A percentile compares a stretch with the other conserved stretches of the same genome.
These are phyloP conservation scores for Saprolegnia parasitica DNA, from an alignment of 352 stramenopile genomes.

Conservation along the genomic window DNA sequence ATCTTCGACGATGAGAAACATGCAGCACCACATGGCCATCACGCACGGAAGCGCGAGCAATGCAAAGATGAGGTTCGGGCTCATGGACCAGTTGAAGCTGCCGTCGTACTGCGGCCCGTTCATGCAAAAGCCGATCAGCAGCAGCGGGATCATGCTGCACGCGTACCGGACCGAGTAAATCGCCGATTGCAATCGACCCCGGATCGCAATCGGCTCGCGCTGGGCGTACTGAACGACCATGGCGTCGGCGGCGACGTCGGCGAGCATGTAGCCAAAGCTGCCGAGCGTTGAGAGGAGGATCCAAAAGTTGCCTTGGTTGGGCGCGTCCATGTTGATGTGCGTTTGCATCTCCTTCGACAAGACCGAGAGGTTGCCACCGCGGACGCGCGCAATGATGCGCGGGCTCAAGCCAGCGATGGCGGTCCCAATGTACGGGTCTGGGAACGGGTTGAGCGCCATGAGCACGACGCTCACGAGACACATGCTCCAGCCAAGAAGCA, in stretches of 20 bases:
- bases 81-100: slow-evolving; percentile 46
- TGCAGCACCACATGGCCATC: not conserved
- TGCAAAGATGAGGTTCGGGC: slow-evolving; percentile 44
- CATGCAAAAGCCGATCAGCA: slow-evolving; percentile 27
- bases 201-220: slow-evolving; percentile 28
- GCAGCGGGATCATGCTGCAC: slow-evolving; percentile 33
- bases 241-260: slow-evolving; percentile 9
- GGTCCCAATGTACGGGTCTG: not conserved
- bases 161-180: slow-evolving; percentile 46
- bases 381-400: slow-evolving; percentile 19
- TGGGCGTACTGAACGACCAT: slow-evolving; percentile 19
- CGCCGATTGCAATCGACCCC: slow-evolving; percentile 43
- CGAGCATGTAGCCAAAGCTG: slow-evolving; percentile 20
- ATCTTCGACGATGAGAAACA: slow-evolving; percentile 18
- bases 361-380: slow-evolving; percentile 36
- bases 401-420: not conserved
- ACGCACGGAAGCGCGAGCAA: slow-evolving; percentile 1
- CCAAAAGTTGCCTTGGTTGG: not conserved
- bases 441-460: slow-evolving; percentile 19
- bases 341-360: not conserved
- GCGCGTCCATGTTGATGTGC: slow-evolving; percentile 23
- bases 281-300: slow-evolving; percentile 14
- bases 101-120: slow-evolving; percentile 48
- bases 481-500: slow-evolving; percentile 29
- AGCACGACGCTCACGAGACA: not conserved